A percentile compares a stretch with the other conserved stretches of the same genome.
phyloP scores from a whole-genome alignment of 2,329 filamentous ascomycete genomes.

The Pyrenochaeta sp. region DNA sequence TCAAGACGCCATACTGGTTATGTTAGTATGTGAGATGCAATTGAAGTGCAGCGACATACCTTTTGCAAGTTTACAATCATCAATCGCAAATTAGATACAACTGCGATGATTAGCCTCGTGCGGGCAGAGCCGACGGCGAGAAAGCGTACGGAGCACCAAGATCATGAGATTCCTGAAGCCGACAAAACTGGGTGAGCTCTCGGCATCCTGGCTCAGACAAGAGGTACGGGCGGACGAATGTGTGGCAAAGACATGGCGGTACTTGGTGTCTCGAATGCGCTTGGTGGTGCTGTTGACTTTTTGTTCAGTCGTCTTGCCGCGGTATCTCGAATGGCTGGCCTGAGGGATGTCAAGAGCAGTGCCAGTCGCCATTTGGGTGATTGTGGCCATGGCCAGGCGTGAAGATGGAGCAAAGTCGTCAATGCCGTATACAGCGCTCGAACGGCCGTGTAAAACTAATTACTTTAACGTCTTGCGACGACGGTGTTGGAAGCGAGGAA shows the following conservation, averaged over 20 bases:
- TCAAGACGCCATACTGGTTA: slow-evolving; percentile 86
- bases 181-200: slow-evolving; percentile 79
- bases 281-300: slow-evolving; percentile 22
- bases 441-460: slow-evolving; percentile 8
- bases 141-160: slow-evolving; percentile 77
- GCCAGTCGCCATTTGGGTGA: slow-evolving; percentile 32
- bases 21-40: slow-evolving; percentile 20
- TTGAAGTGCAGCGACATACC: slow-evolving; percentile 56
- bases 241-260: slow-evolving; percentile 89
- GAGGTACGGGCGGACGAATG: slow-evolving; percentile 78
- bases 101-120: slow-evolving; percentile 56
- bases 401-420: slow-evolving; percentile 8
- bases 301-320: slow-evolving; percentile 30
- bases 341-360: slow-evolving; percentile 35
- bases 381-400: slow-evolving; percentile 41
- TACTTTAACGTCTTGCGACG: slow-evolving; percentile 1
- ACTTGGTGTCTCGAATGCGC: slow-evolving; percentile 64
- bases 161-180: slow-evolving; percentile 98
- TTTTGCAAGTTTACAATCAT: slow-evolving; percentile 98
- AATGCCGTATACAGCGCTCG: slow-evolving; percentile 7
- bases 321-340: slow-evolving; percentile 34
- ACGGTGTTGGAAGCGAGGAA: slow-evolving; percentile 7
- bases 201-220: slow-evolving; percentile 84
- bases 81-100: slow-evolving; percentile 90
- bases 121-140: slow-evolving; percentile 1